phyloP scores from a whole-genome alignment of 23 red algal species.

The Gracilariopsis chorda region DNA sequence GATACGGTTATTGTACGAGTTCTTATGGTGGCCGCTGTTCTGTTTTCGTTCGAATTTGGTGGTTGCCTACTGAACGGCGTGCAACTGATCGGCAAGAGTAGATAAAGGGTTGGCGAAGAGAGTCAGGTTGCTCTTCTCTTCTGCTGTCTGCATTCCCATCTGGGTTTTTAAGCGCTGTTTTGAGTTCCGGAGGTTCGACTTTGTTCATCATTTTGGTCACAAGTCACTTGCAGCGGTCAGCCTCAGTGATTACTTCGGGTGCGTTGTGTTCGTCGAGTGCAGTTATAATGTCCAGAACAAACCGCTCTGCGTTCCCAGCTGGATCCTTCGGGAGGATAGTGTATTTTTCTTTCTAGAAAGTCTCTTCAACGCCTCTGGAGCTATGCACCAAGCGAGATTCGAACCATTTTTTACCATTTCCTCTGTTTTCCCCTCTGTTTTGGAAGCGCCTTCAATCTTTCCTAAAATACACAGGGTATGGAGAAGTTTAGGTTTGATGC shows the following conservation, averaged over 20 bases:
- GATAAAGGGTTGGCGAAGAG: too few relatives aligned
- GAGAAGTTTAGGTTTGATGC: not conserved
- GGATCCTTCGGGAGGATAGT: not conserved
- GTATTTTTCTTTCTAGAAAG: not conserved
- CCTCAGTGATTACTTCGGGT: not conserved
- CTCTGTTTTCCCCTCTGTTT: not conserved
- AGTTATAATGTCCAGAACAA: conserved; percentile 19
- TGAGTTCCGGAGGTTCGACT: not conserved
- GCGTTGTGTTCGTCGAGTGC: conserved; percentile 43
- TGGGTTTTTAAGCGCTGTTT: too few relatives aligned
- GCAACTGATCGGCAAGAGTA: too few relatives aligned
- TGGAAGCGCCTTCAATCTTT: not conserved
- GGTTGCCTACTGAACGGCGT: too few relatives aligned
- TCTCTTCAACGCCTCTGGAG: not conserved
- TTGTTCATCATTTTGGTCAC: not conserved
- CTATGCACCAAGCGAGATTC: not conserved
- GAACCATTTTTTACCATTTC: not conserved
- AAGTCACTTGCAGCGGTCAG: not conserved
- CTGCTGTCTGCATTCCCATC: too few relatives aligned
- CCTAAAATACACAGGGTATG: conserved; percentile 21
- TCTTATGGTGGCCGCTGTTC: too few relatives aligned
- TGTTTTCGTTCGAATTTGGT: too few relatives aligned
- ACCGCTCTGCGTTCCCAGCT: not conserved
- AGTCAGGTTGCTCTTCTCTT: too few relatives aligned
- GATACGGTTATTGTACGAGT: too few relatives aligned